A percentile compares a stretch with the other conserved stretches of the same genome.
Evolutionary conservation across 176 grass and related monocot genomes (phyloP).

Genomic region (Poa pratensis): DNA sequence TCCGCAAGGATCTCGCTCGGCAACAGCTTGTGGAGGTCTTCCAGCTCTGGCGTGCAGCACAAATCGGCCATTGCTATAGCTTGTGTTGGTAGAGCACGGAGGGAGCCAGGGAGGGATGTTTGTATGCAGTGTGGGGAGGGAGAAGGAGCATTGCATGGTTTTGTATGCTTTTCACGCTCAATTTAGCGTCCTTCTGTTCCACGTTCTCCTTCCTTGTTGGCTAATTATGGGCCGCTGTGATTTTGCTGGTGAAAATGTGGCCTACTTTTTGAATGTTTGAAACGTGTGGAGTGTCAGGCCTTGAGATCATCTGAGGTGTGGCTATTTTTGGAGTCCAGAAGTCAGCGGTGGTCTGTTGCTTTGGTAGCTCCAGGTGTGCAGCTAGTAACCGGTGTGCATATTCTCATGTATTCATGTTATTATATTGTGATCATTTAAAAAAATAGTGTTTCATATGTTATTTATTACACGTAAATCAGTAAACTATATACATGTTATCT

Average conservation of each 20-base stretch:
- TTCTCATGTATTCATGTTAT: too few relatives aligned
- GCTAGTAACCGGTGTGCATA: background rate
- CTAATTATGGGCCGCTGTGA: background rate
- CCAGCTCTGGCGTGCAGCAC: constrained; percentile 28
- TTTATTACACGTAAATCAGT: too few relatives aligned
- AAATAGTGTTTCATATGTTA: too few relatives aligned
- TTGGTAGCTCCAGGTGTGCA: background rate
- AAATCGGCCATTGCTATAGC: constrained; percentile 24
- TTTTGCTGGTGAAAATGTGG: constrained; percentile 25
- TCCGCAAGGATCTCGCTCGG: constrained; percentile 36
- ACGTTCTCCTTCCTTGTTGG: background rate
- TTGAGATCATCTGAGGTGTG: background rate
- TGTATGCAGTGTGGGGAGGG: background rate
- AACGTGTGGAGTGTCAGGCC: background rate
- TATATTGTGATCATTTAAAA: too few relatives aligned
- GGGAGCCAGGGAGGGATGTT: too few relatives aligned
- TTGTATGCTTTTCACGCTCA: constrained; percentile 18
- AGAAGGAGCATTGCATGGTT: background rate
- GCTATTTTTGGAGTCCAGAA: background rate
- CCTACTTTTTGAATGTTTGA: background rate
- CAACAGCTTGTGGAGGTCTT: constrained; percentile 21
- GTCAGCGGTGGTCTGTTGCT: constrained; percentile 9
- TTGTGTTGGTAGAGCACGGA: background rate
- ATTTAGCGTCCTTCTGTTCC: constrained; percentile 19
- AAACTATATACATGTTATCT: too few relatives aligned